Evolutionary conservation across 225 moss, liverwort and hornwort genomes (phyloP).

Genomic region (Polytrichum commune): DNA sequence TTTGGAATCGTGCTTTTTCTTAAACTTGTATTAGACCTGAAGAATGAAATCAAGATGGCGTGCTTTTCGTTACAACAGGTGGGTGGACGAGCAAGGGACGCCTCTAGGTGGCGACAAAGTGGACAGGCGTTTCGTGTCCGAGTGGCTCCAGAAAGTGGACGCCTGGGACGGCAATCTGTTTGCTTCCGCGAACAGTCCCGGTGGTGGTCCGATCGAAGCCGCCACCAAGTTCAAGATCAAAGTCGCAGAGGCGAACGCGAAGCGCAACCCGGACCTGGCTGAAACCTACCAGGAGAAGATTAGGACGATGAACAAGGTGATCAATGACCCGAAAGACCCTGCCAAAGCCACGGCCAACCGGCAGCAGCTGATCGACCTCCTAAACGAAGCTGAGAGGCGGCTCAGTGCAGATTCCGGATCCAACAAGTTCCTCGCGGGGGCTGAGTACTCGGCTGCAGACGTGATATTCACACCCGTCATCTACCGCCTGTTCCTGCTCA

Average conservation of each 20-base stretch:
- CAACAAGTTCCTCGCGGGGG: conserved; percentile 60
- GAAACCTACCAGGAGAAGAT: conserved; percentile 51
- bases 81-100: conserved; percentile 62
- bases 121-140: conserved; percentile 56
- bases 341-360: conserved; percentile 32
- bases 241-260: conserved; percentile 64
- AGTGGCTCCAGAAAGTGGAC: conserved; percentile 74
- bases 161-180: conserved; percentile 81
- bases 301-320: conserved; percentile 23
- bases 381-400: conserved; percentile 71
- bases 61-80: conserved; percentile 23
- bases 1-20: too few relatives aligned
- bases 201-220: conserved; percentile 25
- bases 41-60: background rate
- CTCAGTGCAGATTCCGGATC: conserved; percentile 15
- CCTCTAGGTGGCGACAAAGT: conserved; percentile 75
- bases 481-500: conserved; percentile 38
- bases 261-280: conserved; percentile 63
- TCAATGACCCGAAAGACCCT: conserved; percentile 15
- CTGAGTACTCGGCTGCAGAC: conserved; percentile 68
- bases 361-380: conserved; percentile 43
- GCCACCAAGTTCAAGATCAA: conserved; percentile 62
- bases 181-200: conserved; percentile 32
- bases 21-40: background rate
- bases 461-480: conserved; percentile 67